Evolutionary conservation across 202 grass and related monocot genomes (phyloP).

Genomic region (Elaeis oleifera): DNA sequence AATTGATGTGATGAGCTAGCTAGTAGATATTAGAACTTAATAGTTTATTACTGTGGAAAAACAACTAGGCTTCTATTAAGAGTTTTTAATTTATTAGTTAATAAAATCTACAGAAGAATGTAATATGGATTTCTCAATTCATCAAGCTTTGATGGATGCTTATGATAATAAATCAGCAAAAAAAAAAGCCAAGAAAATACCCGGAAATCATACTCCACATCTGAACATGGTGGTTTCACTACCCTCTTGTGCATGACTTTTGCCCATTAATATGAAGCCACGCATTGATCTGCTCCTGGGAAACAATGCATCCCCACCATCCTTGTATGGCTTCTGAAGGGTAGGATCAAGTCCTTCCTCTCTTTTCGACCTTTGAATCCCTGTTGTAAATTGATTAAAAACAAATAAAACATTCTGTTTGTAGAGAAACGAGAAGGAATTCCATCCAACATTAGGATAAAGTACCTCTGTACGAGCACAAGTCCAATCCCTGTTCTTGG

Average conservation of each 20-base stretch:
- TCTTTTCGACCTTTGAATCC: conserved; percentile 57
- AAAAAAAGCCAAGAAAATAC: conserved; percentile 11
- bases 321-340: conserved; percentile 22
- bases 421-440: not conserved
- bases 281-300: conserved; percentile 92
- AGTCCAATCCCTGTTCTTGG: conserved; percentile 36
- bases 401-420: conserved; percentile 6
- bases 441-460: conserved; percentile 11
- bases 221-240: conserved; percentile 26
- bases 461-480: conserved; percentile 70
- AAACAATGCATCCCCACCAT: conserved; percentile 48
- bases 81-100: too few relatives aligned
- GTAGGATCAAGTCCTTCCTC: conserved; percentile 33
- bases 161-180: too few relatives aligned
- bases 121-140: too few relatives aligned
- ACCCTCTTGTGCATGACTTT: conserved; percentile 47
- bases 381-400: conserved; percentile 27
- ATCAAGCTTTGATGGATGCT: too few relatives aligned
- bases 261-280: conserved; percentile 83
- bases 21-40: too few relatives aligned
- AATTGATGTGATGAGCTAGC: too few relatives aligned
- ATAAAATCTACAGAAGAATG: too few relatives aligned
- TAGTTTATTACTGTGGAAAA: too few relatives aligned
- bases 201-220: conserved; percentile 35
- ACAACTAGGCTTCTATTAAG: too few relatives aligned